These are phyloP conservation scores for Arxiozyma heterogenica DNA, from an alignment of 1,139 yeast species.

Conservation along the genomic window DNA sequence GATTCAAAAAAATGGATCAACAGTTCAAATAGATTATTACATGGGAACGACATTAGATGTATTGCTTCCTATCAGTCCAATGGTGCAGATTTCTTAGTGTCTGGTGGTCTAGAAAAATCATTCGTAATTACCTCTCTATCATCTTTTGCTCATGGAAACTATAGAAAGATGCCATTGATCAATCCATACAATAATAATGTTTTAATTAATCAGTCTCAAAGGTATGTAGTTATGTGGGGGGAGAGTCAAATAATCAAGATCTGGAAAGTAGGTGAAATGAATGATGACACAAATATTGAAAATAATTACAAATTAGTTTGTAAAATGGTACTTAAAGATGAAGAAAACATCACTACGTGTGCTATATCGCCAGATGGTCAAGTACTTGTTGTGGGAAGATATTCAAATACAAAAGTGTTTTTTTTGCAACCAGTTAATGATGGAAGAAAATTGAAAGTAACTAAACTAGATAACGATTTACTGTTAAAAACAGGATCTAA, in stretches of 20 bases:
- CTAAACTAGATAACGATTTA: constrained; percentile 44
- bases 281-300: constrained; percentile 21
- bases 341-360: constrained; percentile 69
- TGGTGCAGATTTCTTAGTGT: constrained; percentile 58
- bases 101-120: constrained; percentile 86
- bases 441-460: constrained; percentile 38
- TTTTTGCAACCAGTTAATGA: constrained; percentile 35
- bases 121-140: constrained; percentile 62
- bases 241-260: constrained; percentile 65
- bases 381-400: constrained; percentile 62
- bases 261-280: constrained; percentile 49
- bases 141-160: constrained; percentile 62
- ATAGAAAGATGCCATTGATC: constrained; percentile 59
- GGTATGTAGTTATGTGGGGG: constrained; percentile 66
- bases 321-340: constrained; percentile 61
- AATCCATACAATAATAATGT: constrained; percentile 54
- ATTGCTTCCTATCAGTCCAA: constrained; percentile 64
- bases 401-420: constrained; percentile 62
- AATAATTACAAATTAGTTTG: constrained; percentile 41
- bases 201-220: constrained; percentile 39
- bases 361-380: constrained; percentile 60
- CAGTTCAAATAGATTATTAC: constrained; percentile 66
- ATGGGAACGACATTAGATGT: constrained; percentile 83
- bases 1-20: constrained; percentile 64
- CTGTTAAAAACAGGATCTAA: constrained; percentile 46